Evolutionary conservation across 2,329 filamentous ascomycete species (phyloP).

Genomic region (Ceratocystis huliohia): DNA sequence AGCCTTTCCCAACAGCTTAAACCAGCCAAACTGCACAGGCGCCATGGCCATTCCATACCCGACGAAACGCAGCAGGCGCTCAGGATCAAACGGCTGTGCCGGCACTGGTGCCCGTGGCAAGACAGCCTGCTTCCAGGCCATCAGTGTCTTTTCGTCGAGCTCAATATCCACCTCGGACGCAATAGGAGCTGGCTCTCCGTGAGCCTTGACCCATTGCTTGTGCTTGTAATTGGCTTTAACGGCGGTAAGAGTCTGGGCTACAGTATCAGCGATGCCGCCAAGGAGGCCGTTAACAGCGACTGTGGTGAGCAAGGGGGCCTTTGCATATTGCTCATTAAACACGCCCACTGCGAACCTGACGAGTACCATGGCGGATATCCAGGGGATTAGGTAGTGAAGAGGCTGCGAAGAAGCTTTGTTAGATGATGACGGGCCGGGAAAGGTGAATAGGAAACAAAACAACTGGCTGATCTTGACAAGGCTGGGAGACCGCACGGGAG

Average conservation of each 20-base stretch:
- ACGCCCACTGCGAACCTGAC: constrained; percentile 5
- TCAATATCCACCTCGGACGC: constrained; percentile 34
- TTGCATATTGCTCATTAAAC: constrained; percentile 14
- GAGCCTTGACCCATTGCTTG: constrained; percentile 58
- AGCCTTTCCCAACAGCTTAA: constrained; percentile 63
- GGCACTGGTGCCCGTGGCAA: constrained; percentile 34
- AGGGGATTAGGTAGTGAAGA: constrained; percentile 15
- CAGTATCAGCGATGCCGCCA: constrained; percentile 89
- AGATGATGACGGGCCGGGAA: neutral
- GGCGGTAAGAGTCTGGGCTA: constrained; percentile 83
- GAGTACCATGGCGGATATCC: constrained; percentile 16
- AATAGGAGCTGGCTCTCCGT: constrained; percentile 13
- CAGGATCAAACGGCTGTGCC: constrained; percentile 71
- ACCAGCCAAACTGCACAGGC: constrained; percentile 91
- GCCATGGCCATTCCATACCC: constrained; percentile 95
- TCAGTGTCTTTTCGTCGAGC: constrained; percentile 66
- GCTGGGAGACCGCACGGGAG: neutral
- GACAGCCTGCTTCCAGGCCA: constrained; percentile 51
- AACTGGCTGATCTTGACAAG: neutral
- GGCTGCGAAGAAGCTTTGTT: constrained; percentile 7
- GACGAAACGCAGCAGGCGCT: constrained; percentile 89
- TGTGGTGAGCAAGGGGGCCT: constrained; percentile 67
- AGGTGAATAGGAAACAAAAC: neutral
- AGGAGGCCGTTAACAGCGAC: constrained; percentile 98
- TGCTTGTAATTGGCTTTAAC: constrained; percentile 52